Evolutionary conservation across 805 yeast species (phyloP).

Genomic region (Yarrowia sp.): DNA sequence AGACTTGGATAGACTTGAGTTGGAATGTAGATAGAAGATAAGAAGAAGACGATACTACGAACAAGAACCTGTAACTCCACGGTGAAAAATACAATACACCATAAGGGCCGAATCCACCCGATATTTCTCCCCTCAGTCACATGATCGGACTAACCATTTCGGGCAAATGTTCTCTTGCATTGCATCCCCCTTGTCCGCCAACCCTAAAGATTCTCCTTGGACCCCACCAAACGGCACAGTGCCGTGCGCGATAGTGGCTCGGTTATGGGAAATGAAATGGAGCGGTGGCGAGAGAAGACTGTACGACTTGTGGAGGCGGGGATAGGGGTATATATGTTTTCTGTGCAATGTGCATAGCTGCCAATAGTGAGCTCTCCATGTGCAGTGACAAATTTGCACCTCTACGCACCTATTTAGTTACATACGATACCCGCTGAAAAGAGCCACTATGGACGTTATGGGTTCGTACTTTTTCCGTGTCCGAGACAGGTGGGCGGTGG

Average conservation of each 20-base stretch:
- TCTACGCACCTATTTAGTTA: not conserved
- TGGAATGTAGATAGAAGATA: no score
- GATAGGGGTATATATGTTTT: not conserved
- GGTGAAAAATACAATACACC: no score
- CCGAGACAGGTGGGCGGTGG: slow-evolving; percentile 3
- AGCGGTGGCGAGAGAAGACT: not conserved
- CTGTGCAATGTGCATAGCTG: no score
- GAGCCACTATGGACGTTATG: not conserved
- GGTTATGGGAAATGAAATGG: not conserved
- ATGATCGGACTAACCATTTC: slow-evolving; percentile 5
- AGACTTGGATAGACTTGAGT: no score
- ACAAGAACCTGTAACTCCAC: no score
- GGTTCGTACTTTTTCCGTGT: not conserved
- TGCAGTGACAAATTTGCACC: no score
- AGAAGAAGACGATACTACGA: no score
- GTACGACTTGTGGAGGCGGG: not conserved
- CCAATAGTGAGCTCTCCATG: no score
- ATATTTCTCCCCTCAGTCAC: not conserved
- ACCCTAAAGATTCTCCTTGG: not conserved
- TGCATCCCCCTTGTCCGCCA: not conserved
- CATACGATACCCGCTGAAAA: not conserved
- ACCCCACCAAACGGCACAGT: slow-evolving; percentile 35
- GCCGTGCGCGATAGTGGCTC: slow-evolving; percentile 20
- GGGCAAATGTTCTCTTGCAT: slow-evolving; percentile 1
- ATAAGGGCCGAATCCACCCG: no score